Base-by-base conservation (phyloP, 2,329 filamentous ascomycete species). In the Ophiostoma himal-ulmi region DNA sequence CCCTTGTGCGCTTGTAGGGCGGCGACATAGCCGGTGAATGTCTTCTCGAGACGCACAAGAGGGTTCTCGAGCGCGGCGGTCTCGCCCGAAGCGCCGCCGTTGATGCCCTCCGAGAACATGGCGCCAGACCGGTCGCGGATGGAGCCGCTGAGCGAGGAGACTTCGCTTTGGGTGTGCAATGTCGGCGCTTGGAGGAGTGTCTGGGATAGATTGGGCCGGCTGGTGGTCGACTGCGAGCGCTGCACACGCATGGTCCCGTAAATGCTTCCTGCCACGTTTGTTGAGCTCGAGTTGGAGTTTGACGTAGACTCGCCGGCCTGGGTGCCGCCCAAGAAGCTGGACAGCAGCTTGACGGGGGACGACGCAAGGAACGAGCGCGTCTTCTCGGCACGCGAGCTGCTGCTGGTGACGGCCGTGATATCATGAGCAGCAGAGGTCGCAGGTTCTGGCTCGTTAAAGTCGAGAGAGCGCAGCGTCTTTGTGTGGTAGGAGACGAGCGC, bases 281-380 rank as follows among this genome's bases (percentile, higher is more conserved):
- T 69, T 1, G 69, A 37, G 44, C 83, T 79, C 22, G 80, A 84
- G 70, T 44, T 66, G 26, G 41, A 17, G 67, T 37, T 69, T 11
- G 67, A 2, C 3, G 17, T n/a, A 48, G 14, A 57, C 22, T 57
- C 67, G 65, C 68, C 44, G 48, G 37, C 67, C 22, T 26, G 64
- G 3, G 36, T 44, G 14, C 67, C 70, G 14, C 70, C 84, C 75
- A 96, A 88, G 69, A 97, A 87, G 76, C 86, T 96, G 0, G 94
- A 96, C 20, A 98, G 83, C 76, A 97, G 84, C 78, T 97, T 98
- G 67, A 96, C 92, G 0, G 94, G 94, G 0, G 94, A 97, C n/a
- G 90, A 87, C 5, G 89, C 88, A 11, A 94, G 85, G 76, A 92
- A 91, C 0, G 88, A 89, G 70, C 85, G 85, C 13, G 87, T 85